These are phyloP conservation scores for Zelopaecilomyces penicillatus DNA, from an alignment of 2,329 filamentous ascomycete species.

Conservation along the genomic window DNA sequence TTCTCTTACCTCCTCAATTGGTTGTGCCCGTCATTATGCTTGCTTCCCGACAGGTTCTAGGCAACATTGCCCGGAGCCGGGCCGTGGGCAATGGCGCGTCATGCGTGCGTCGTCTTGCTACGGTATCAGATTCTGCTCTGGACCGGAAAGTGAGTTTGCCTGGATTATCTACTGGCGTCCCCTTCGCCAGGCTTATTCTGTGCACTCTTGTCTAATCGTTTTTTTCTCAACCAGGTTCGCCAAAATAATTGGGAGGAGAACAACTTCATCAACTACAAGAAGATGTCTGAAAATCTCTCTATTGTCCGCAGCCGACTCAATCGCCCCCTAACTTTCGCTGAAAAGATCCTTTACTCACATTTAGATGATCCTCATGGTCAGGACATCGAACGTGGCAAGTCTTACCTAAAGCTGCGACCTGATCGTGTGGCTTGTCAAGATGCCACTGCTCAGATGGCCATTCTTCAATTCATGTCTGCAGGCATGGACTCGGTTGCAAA, in stretches of 20 bases:
- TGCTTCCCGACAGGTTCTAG: slow-evolving; percentile 63
- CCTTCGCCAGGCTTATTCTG: background rate
- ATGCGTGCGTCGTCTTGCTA: slow-evolving; percentile 67
- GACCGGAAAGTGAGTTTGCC: slow-evolving; percentile 68
- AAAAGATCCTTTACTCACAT: slow-evolving; percentile 99
- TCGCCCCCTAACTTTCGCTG: slow-evolving; percentile 86
- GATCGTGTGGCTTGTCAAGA: slow-evolving; percentile 99
- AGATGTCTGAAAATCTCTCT: slow-evolving; percentile 95
- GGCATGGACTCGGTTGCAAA: slow-evolving; percentile 94
- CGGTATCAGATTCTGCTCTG: slow-evolving; percentile 75
- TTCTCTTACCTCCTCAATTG: slow-evolving; percentile 24
- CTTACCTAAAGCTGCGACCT: slow-evolving; percentile 92
- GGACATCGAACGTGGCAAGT: slow-evolving; percentile 90
- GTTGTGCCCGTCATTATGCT: slow-evolving; percentile 46
- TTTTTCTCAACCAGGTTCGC: slow-evolving; percentile 51
- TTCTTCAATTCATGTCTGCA: slow-evolving; percentile 98
- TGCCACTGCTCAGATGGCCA: slow-evolving; percentile 98
- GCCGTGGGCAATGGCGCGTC: slow-evolving; percentile 47
- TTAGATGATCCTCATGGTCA: slow-evolving; percentile 93
- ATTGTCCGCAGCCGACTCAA: slow-evolving; percentile 86
- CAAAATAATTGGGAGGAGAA: slow-evolving; percentile 95
- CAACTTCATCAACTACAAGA: slow-evolving; percentile 99
- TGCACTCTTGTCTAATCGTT: background rate
- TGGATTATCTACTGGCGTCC: background rate
- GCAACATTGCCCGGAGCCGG: slow-evolving; percentile 54